A percentile compares a stretch with the other conserved stretches of the same genome.
Conservation (phyloP, 2,329 filamentous ascomycete species). For the Sclerotinia glacialis region DNA sequence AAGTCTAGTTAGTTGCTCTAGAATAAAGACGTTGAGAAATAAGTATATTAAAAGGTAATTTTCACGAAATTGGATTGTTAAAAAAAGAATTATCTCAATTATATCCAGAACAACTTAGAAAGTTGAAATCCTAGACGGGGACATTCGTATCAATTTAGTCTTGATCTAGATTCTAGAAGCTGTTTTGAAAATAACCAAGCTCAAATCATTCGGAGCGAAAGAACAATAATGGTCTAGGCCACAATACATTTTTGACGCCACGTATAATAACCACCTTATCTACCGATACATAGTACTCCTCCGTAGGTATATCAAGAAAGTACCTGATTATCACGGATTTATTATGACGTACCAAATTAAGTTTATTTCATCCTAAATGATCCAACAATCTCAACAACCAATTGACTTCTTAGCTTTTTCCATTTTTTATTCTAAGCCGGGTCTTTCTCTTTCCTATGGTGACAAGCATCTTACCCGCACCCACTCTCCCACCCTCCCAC, state of each 20-base stretch:
- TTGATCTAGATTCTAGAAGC: too few relatives aligned
- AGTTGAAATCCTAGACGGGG: too few relatives aligned
- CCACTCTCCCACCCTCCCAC: not conserved
- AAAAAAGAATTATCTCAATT: too few relatives aligned
- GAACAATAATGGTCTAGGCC: not conserved
- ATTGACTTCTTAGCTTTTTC: not conserved
- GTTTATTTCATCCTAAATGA: not conserved
- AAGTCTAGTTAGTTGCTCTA: too few relatives aligned
- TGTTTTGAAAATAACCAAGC: too few relatives aligned
- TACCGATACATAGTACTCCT: too few relatives aligned
- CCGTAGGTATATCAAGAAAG: too few relatives aligned
- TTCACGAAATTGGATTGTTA: too few relatives aligned
- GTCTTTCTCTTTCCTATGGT: constrained; percentile 16
- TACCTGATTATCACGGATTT: constrained; percentile 3
- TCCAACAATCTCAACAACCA: not conserved
- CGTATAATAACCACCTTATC: not conserved
- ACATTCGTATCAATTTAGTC: too few relatives aligned
- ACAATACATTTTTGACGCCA: not conserved
- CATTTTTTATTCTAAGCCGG: not conserved
- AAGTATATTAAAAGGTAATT: too few relatives aligned
- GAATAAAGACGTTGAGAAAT: too few relatives aligned
- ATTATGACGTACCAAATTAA: constrained; percentile 11
- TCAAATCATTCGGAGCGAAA: not conserved
- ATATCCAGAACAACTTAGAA: too few relatives aligned
- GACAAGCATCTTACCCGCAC: constrained; percentile 7